Evolutionary conservation across 495 filamentous ascomycete species (phyloP).

Genomic region (Lasiosphaeria miniovina): DNA sequence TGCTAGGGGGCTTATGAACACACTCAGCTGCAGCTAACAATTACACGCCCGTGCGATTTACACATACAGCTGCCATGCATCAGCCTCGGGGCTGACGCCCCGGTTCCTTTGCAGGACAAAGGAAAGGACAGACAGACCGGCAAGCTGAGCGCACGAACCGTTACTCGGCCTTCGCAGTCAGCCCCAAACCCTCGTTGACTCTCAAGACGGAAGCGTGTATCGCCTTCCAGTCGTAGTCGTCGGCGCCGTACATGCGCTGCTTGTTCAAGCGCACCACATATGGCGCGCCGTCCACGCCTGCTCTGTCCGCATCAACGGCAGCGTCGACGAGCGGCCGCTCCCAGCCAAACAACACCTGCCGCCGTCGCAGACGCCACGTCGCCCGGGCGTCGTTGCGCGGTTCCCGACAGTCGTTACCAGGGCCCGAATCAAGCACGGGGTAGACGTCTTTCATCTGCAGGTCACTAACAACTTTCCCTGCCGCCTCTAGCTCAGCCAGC

Average conservation of each 20-base stretch:
- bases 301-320: neutral
- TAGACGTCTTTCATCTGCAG: slow-evolving; percentile 12
- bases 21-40: no score
- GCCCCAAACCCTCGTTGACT: neutral
- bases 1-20: no score
- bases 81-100: no score
- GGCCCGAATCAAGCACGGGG: slow-evolving; percentile 17
- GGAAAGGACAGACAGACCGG: no score
- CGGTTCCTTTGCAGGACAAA: no score
- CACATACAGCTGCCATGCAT: no score
- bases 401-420: slow-evolving; percentile 13
- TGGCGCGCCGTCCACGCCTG: neutral
- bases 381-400: slow-evolving; percentile 1
- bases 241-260: slow-evolving; percentile 25
- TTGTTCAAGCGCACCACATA: slow-evolving; percentile 13
- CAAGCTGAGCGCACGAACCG: neutral
- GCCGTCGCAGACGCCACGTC: slow-evolving; percentile 15
- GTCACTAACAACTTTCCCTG: neutral
- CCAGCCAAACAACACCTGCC: slow-evolving; percentile 12
- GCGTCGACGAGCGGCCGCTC: neutral
- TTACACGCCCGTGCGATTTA: no score
- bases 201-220: neutral
- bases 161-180: neutral
- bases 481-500: neutral
- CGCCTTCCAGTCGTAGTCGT: slow-evolving; percentile 17